phyloP scores from a whole-genome alignment of 495 filamentous ascomycete genomes.

The Ascobolus immersus region DNA sequence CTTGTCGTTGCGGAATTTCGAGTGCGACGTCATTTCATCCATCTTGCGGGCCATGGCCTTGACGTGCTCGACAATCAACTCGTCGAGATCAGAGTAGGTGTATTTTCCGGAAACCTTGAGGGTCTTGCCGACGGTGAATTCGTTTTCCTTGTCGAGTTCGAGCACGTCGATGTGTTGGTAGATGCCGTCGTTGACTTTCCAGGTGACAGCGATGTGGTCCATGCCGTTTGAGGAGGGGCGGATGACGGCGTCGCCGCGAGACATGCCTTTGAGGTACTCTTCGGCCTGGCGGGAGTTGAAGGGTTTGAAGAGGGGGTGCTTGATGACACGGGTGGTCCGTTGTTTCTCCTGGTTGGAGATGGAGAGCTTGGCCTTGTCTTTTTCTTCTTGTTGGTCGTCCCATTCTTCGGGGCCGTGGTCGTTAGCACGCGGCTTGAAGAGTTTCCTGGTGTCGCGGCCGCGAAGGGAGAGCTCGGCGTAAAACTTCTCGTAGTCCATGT shows the following conservation, averaged over 20 bases:
- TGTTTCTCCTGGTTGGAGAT: slow-evolving; percentile 15
- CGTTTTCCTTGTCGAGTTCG: slow-evolving; percentile 84
- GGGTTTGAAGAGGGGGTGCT: slow-evolving; percentile 78
- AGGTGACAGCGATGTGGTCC: slow-evolving; percentile 86
- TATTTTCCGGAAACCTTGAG: slow-evolving; percentile 67
- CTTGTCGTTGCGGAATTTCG: slow-evolving; percentile 66
- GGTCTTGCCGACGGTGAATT: slow-evolving; percentile 67
- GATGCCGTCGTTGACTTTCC: slow-evolving; percentile 87
- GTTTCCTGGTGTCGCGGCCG: slow-evolving; percentile 48
- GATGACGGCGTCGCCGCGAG: slow-evolving; percentile 74
- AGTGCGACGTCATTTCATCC: slow-evolving; percentile 77
- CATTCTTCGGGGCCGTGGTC: slow-evolving; percentile 57
- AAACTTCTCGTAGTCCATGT: slow-evolving; percentile 60
- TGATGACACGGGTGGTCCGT: slow-evolving; percentile 77
- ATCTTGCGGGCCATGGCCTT: slow-evolving; percentile 96
- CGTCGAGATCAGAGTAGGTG: slow-evolving; percentile 84
- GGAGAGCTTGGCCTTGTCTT: slow-evolving; percentile 44
- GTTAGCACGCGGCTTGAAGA: slow-evolving; percentile 29
- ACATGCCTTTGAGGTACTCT: slow-evolving; percentile 67
- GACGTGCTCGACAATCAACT: slow-evolving; percentile 88
- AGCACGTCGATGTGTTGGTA: slow-evolving; percentile 96
- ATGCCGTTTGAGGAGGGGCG: slow-evolving; percentile 79
- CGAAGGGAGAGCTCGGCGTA: slow-evolving; percentile 57
- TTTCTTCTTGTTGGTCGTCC: slow-evolving; percentile 60
- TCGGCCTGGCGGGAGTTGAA: slow-evolving; percentile 87